Evolutionary conservation across 495 filamentous ascomycete genomes (phyloP).

Genomic region (Penicillium antarcticum): DNA sequence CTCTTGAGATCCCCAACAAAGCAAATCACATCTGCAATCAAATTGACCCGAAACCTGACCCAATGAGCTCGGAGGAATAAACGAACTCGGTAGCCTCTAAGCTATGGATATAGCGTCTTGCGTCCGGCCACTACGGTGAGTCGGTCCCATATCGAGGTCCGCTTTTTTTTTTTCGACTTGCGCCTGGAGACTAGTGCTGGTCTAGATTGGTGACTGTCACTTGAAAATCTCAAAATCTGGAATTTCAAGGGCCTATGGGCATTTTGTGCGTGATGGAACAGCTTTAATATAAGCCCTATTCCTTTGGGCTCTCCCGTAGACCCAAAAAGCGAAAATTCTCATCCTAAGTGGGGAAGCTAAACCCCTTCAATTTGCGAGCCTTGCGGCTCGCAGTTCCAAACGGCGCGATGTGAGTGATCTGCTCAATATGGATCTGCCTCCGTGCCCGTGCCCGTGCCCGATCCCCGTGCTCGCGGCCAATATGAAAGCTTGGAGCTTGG

Average conservation of each 20-base stretch:
- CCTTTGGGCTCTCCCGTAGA: too few relatives aligned
- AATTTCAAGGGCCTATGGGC: not conserved
- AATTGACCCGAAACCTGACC: not conserved
- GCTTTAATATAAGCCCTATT: too few relatives aligned
- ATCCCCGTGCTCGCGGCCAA: too few relatives aligned
- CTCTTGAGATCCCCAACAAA: constrained; percentile 20
- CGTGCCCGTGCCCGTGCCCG: too few relatives aligned
- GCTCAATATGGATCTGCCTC: too few relatives aligned
- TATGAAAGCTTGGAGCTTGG: too few relatives aligned
- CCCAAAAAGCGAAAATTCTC: too few relatives aligned
- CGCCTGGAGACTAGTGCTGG: not conserved
- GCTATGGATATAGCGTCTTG: constrained; percentile 21
- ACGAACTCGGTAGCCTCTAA: constrained; percentile 23
- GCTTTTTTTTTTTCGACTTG: constrained; percentile 2
- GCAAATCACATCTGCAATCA: constrained; percentile 1
- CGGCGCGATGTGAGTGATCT: too few relatives aligned
- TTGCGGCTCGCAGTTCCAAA: not conserved
- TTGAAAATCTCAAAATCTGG: not conserved
- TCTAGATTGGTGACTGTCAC: not conserved
- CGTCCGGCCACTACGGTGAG: constrained; percentile 1
- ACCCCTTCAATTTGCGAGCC: not conserved
- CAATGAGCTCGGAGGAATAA: constrained; percentile 12
- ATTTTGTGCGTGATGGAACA: not conserved
- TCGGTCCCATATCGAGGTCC: constrained; percentile 1
- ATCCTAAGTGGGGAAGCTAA: not conserved